Evolutionary conservation across 2,329 filamentous ascomycete species (phyloP).

Genomic region (Coniochaeta sp.): DNA sequence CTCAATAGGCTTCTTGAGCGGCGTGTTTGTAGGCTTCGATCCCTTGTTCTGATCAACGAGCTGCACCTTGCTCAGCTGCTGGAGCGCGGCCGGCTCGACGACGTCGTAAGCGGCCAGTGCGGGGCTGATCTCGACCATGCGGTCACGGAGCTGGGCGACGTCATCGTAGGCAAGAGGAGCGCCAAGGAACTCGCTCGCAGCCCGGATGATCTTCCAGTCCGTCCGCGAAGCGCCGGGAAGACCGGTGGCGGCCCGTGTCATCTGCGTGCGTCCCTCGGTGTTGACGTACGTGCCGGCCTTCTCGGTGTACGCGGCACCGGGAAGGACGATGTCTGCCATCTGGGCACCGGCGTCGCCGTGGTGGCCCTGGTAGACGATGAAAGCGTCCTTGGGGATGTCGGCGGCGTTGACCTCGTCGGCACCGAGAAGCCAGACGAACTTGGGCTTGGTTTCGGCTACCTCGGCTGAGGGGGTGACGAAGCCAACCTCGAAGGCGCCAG

Average conservation of each 20-base stretch:
- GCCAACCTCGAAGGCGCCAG: conserved; percentile 90
- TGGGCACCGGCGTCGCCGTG: conserved; percentile 92
- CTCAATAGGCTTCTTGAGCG: conserved; percentile 79
- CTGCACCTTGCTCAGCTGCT: conserved; percentile 81
- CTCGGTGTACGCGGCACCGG: conserved; percentile 93
- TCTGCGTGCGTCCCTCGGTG: conserved; percentile 93
- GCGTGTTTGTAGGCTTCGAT: conserved; percentile 59
- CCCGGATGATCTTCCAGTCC: conserved; percentile 98
- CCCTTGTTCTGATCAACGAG: conserved; percentile 96
- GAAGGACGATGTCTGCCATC: conserved; percentile 87
- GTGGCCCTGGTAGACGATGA: conserved; percentile 96
- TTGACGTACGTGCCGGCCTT: conserved; percentile 96
- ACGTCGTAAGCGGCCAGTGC: conserved; percentile 85
- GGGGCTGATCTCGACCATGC: conserved; percentile 92
- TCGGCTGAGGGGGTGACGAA: conserved; percentile 79
- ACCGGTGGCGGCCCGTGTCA: conserved; percentile 82
- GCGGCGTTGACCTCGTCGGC: conserved; percentile 82
- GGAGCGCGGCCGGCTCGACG: conserved; percentile 71
- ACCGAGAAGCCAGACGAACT: conserved; percentile 94
- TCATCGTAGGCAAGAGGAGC: conserved; percentile 88
- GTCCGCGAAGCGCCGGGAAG: conserved; percentile 84
- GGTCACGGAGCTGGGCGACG: conserved; percentile 78
- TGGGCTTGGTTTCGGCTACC: conserved; percentile 78
- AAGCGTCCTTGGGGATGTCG: conserved; percentile 91
- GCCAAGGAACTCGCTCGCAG: conserved; percentile 83